A percentile compares a stretch with the other conserved stretches of the same genome.
Evolutionary conservation across 2,329 filamentous ascomycete species (phyloP).

Genomic region (Verticillium isaacii): DNA sequence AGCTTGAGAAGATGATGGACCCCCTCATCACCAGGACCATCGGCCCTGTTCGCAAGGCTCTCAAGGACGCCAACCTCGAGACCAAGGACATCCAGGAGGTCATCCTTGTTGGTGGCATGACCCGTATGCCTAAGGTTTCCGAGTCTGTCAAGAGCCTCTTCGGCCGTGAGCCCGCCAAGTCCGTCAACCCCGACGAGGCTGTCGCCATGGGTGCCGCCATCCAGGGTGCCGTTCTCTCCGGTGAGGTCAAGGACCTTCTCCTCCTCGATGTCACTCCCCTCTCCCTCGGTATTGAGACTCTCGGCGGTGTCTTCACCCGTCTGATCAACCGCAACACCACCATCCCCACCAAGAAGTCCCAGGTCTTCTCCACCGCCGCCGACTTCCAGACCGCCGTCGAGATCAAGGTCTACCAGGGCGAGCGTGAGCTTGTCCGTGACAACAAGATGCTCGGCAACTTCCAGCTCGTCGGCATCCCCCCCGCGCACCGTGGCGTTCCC

Average conservation of each 20-base stretch:
- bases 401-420: slow-evolving; percentile 99
- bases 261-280: slow-evolving; percentile 94
- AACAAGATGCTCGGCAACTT: slow-evolving; percentile 99
- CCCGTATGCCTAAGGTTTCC: slow-evolving; percentile 96
- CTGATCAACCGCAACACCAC: slow-evolving; percentile 99
- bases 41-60: slow-evolving; percentile 90
- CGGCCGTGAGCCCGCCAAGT: slow-evolving; percentile 93
- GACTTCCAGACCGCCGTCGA: slow-evolving; percentile 98
- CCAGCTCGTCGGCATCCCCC: slow-evolving; percentile 96
- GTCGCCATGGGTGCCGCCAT: slow-evolving; percentile 97
- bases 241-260: slow-evolving; percentile 93
- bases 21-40: slow-evolving; percentile 82
- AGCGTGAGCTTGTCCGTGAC: slow-evolving; percentile 97
- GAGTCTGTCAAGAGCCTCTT: slow-evolving; percentile 97
- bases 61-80: slow-evolving; percentile 90
- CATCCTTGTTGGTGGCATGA: slow-evolving; percentile 98
- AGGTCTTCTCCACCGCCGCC: slow-evolving; percentile 94
- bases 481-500: slow-evolving; percentile 91
- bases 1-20: slow-evolving; percentile 90
- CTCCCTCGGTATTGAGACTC: slow-evolving; percentile 96
- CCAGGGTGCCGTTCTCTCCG: slow-evolving; percentile 92
- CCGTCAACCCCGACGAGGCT: slow-evolving; percentile 97
- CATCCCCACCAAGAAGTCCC: slow-evolving; percentile 98
- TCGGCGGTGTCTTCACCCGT: slow-evolving; percentile 95
- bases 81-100: slow-evolving; percentile 96